A percentile compares a stretch with the other conserved stretches of the same genome.
These are phyloP conservation scores for Zoysia pacifica DNA, from an alignment of 176 grass and related monocot species.

Conservation along the genomic window DNA sequence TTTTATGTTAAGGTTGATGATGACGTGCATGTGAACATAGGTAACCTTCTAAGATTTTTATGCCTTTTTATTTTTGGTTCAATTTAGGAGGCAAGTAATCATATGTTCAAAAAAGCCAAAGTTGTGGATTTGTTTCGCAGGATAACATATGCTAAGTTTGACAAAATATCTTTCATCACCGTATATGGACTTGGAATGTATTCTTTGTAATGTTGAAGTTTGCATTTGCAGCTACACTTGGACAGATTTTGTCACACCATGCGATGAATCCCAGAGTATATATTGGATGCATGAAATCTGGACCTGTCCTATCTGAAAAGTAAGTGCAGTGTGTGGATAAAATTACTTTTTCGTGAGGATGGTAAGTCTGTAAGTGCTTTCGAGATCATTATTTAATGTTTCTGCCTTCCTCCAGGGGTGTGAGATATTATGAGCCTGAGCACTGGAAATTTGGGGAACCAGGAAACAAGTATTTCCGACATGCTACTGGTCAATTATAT, in stretches of 20 bases:
- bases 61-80: neutral
- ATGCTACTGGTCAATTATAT: slow-evolving; percentile 71
- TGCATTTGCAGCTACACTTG: slow-evolving; percentile 60
- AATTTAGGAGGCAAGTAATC: slow-evolving; percentile 32
- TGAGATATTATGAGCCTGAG: slow-evolving; percentile 71
- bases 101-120: neutral
- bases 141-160: neutral
- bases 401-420: slow-evolving; percentile 47
- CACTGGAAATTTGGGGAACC: slow-evolving; percentile 73
- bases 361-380: too few relatives aligned
- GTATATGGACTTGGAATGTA: neutral
- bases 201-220: neutral
- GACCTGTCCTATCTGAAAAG: slow-evolving; percentile 85
- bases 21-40: slow-evolving; percentile 81
- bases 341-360: neutral
- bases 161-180: neutral
- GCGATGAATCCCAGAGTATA: slow-evolving; percentile 80
- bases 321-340: slow-evolving; percentile 36
- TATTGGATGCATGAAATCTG: slow-evolving; percentile 99
- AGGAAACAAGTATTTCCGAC: slow-evolving; percentile 74
- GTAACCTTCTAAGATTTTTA: slow-evolving; percentile 36
- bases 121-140: too few relatives aligned
- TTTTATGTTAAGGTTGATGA: slow-evolving; percentile 78
- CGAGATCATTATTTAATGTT: neutral
- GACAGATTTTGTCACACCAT: slow-evolving; percentile 59